Evolutionary conservation across 1,139 yeast genomes (phyloP), one percentile per base, ranked within the genome.

Genomic region (Candida sanyaensis): DNA sequence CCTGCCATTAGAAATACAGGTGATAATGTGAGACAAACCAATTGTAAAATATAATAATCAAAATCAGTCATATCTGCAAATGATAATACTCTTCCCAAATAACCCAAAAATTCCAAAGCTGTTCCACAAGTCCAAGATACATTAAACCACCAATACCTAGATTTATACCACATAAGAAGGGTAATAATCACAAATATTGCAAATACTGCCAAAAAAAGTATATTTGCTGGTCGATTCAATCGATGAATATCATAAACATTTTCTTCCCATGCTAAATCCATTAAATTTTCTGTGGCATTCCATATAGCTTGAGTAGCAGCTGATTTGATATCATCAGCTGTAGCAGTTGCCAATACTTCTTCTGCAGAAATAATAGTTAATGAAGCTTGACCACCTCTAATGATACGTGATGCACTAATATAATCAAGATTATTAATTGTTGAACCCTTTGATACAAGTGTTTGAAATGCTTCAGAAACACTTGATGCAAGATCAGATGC

Each of bases 1-100:
- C 95, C 96, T 7, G 86, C 97, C 90, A 88, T 88, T 47, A 88
- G 71, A 62, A 91, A 89, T 8, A 92, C 92, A 0, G 97, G 97
- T 0, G 90, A 93, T 43, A 90, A 67, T 0, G 96, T 88, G 50
- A 90, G 69, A 51, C 84, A 70, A 45, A 84, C 78, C 55, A 84
- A 79, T 65, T 91, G 96, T 50, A 83, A 64, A 47, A 88, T 65
- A 62, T 76, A 90, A 41, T 71, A 71, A 51, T 77, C 63, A 42
- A 68, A 52, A 41, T 68, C 62, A 6, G 69, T 62, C 55, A 80
- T 67, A 51, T 70, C 68, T 44, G 73, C 66, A 44, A 80, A 65
- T n/a, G 82, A 66, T 37, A 71, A 55, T 3, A 69, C 63, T 53
- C 97, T 73, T 5, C 89, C 92, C 45, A 81, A 65, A 59, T 88